Base-by-base conservation (phyloP, 768 basidiomycete species). In the Boletus huronensis region DNA sequence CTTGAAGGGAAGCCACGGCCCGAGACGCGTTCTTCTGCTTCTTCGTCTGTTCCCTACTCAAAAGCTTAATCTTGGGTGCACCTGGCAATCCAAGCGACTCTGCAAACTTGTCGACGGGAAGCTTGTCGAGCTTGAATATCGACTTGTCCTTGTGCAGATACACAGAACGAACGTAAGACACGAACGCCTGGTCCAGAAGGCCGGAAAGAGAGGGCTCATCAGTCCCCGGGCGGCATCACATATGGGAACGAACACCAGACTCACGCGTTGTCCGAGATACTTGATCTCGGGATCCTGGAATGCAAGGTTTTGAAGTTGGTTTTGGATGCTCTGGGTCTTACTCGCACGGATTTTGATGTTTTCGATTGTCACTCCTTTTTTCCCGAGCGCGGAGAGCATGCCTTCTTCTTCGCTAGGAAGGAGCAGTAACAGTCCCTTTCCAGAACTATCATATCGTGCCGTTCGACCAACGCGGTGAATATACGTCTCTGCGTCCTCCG, bases 271-370 rank as follows among this genome's bases (percentile, higher is more conserved):
- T 10, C 88, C 97, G 10, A 99, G 82, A 70, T 98, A 97, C 69
- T 98, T 99, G 72, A 98, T 86, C 70, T 99, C 94, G 0, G 94
- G 91, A 54, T 95, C 93, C 73, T 93, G 85, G 74, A 98, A 99
- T 0, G 90, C 88, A 35, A 97, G 81, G 50, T 84, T 92, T 72
- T 99, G 97, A 42, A 98, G 77, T 70, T 94, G 89, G 59, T 90
- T 90, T 65, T 87, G 81, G 54, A 97, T 84, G 58, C 79, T 84
- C 64, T 87, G 83, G 42, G 89, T 89, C 75, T 95, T 97, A 72
- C 88, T 94, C 46, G 82, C 77, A 61, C 86, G 85, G 59, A 95
- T 87, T 72, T 96, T 97, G 73, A 96, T 94, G 67, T 84, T 85
- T 61, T 85, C 78, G 6, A 88, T 72, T 53, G 79, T 74, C 29